These are phyloP conservation scores for Neodidymelliopsis sp. DNA, from an alignment of 2,329 filamentous ascomycete species.

Conservation along the genomic window DNA sequence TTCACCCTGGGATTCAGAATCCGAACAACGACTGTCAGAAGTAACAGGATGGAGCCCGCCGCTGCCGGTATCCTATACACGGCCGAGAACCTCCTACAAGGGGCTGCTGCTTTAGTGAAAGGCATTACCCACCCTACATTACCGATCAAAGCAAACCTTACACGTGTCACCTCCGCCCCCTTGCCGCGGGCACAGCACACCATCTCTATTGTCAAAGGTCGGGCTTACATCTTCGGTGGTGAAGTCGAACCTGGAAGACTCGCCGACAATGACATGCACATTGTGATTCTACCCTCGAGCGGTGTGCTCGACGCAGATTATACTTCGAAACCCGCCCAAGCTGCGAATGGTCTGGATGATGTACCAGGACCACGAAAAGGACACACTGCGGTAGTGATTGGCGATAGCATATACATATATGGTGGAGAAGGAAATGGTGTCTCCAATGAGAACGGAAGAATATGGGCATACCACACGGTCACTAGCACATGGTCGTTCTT, in stretches of 20 bases:
- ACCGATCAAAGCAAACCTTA: conserved; percentile 60
- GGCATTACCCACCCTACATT: conserved; percentile 58
- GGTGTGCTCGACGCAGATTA: conserved; percentile 55
- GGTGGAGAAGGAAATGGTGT: conserved; percentile 48
- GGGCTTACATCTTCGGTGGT: conserved; percentile 65
- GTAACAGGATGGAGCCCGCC: conserved; percentile 49
- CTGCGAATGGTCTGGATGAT: conserved; percentile 36
- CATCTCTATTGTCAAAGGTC: conserved; percentile 60
- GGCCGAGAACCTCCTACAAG: conserved; percentile 45
- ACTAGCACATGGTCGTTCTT: conserved; percentile 52
- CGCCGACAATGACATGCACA: conserved; percentile 61
- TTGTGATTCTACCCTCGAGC: conserved; percentile 59
- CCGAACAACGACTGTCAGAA: neutral
- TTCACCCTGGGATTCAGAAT: neutral
- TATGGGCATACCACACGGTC: conserved; percentile 56
- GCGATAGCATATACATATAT: conserved; percentile 55
- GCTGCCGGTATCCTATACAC: conserved; percentile 49
- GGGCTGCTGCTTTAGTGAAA: conserved; percentile 58
- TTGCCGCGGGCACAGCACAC: conserved; percentile 61
- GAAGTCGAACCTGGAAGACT: conserved; percentile 50
- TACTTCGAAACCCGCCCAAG: conserved; percentile 44
- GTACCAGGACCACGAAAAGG: conserved; percentile 51
- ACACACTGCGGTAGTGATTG: conserved; percentile 54
- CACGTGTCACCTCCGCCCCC: conserved; percentile 54
- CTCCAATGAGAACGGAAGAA: conserved; percentile 46